phyloP scores from a whole-genome alignment of 108 stramenopile species.

The Poteriospumella lacustris region DNA sequence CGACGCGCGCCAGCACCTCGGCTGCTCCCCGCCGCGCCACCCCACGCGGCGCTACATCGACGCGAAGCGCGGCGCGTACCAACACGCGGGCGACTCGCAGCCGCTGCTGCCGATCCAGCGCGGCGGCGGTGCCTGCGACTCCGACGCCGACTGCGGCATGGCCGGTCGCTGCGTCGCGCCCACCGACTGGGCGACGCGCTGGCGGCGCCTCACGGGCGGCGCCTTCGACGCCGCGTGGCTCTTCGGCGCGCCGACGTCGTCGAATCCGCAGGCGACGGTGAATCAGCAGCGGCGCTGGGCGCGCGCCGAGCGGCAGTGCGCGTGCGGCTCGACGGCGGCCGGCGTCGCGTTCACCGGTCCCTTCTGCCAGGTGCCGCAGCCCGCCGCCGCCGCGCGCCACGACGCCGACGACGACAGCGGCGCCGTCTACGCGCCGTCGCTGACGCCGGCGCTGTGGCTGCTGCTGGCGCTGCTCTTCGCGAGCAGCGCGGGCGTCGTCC shows the following conservation, averaged over 20 bases:
- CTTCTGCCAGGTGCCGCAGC: no score
- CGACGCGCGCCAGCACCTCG: neutral
- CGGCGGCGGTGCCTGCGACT: slow-evolving; percentile 70
- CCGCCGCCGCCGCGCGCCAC: no score
- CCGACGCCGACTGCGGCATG: slow-evolving; percentile 69
- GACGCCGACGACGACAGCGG: no score
- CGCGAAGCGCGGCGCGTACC: no score
- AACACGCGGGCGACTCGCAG: no score
- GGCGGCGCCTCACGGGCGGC: slow-evolving; percentile 34
- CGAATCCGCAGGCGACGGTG: neutral
- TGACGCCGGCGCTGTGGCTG: no score
- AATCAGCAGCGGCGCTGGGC: neutral
- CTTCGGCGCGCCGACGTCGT: neutral
- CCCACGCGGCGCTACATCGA: neutral
- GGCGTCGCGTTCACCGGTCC: no score
- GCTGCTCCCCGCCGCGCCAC: slow-evolving; percentile 12
- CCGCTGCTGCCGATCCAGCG: slow-evolving; percentile 60
- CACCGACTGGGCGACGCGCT: slow-evolving; percentile 26
- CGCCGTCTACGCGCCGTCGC: no score
- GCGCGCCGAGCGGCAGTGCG: no score
- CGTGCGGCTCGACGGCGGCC: no score
- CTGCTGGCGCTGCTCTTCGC: no score
- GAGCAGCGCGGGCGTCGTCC: neutral
- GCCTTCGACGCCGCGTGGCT: slow-evolving; percentile 26
- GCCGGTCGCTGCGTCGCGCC: slow-evolving; percentile 11